Percentiles rank a stretch among this genome's conserved stretches.
Conservation (phyloP, 257 asterid genomes). For the Oldenlandia corymbosa region DNA sequence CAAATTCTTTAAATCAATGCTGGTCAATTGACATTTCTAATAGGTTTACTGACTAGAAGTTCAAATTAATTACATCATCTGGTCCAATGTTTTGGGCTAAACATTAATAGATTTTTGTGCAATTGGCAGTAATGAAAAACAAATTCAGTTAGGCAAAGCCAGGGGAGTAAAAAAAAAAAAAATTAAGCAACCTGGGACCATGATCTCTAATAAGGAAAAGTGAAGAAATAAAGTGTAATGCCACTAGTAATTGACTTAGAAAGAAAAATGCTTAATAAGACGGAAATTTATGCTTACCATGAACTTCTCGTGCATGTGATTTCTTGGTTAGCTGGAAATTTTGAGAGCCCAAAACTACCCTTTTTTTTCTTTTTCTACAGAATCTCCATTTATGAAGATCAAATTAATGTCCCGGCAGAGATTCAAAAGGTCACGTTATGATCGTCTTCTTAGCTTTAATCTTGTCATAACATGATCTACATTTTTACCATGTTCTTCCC, state of each 20-base stretch:
- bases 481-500: too few species aligned
- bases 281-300: not conserved
- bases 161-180: too few species aligned
- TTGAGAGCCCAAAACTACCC: not conserved
- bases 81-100: not conserved
- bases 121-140: not conserved
- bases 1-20: too few species aligned
- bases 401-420: not conserved
- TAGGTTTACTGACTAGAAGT: too few species aligned
- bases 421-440: not conserved
- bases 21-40: too few species aligned
- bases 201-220: too few species aligned
- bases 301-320: constrained; percentile 20
- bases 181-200: constrained; percentile 9
- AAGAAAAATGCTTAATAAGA: not conserved
- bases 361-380: not conserved
- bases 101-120: not conserved
- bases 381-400: constrained; percentile 12
- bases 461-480: too few species aligned
- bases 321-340: constrained; percentile 11
- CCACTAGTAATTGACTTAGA: too few species aligned
- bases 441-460: not conserved
- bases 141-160: constrained; percentile 2
- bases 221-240: too few species aligned
- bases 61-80: too few species aligned